phyloP scores from a whole-genome alignment of 345 rosid species.

The Arabidopsis thaliana region TAIR10.1 NC_003071.7:18876501-18877000 shows the following conservation, averaged over 20 bases:
- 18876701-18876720: slow-evolving; percentile 78
- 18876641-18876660: not conserved
- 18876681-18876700: slow-evolving; percentile 83
- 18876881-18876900: not conserved
- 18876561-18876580: slow-evolving; percentile 65
- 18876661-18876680: slow-evolving; percentile 42
- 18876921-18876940: not conserved
- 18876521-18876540: slow-evolving; percentile 52
- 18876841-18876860: slow-evolving; percentile 63
- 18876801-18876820: slow-evolving; percentile 67
- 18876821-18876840: slow-evolving; percentile 67
- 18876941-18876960: not conserved
- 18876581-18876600: slow-evolving; percentile 83
- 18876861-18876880: slow-evolving; percentile 11
- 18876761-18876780: slow-evolving; percentile 79
- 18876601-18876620: slow-evolving; percentile 67
- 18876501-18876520: slow-evolving; percentile 78
- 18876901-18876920: not conserved
- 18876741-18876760: slow-evolving; percentile 75
- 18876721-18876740: slow-evolving; percentile 60
- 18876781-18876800: slow-evolving; percentile 78
- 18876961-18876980: slow-evolving; percentile 74
- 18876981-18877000: slow-evolving; percentile 88
- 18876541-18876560: slow-evolving; percentile 51
- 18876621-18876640: slow-evolving; percentile 1